phyloP scores from a whole-genome alignment of 192 early-diverging fungal species.

The Rhizophagus clarus region DNA sequence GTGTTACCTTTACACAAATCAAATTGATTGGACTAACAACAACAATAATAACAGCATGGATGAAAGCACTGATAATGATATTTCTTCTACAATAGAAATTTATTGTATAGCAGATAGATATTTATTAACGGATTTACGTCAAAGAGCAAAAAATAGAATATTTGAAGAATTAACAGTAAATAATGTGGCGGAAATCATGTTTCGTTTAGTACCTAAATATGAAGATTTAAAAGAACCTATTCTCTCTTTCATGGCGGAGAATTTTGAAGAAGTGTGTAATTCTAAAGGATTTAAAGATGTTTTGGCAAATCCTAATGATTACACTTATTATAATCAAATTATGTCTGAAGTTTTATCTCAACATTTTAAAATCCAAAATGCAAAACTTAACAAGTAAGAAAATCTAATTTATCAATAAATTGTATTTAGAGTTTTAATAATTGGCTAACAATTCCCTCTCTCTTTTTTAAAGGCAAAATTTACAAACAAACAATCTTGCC shows the following conservation, averaged over 20 bases:
- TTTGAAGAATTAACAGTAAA: slow-evolving; percentile 24
- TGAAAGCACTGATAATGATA: neutral
- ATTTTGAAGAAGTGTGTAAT: slow-evolving; percentile 12
- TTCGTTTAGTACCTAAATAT: slow-evolving; percentile 9
- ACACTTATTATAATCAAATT: neutral
- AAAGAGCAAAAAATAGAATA: slow-evolving; percentile 19
- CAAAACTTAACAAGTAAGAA: neutral
- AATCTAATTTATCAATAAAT: neutral
- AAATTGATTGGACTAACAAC: slow-evolving; percentile 22
- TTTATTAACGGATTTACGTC: slow-evolving; percentile 16
- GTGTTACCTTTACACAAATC: slow-evolving; percentile 25
- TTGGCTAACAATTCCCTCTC: neutral
- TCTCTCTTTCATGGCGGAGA: neutral
- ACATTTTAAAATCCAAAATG: neutral
- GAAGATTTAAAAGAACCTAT: slow-evolving; percentile 21
- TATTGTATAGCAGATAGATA: slow-evolving; percentile 26
- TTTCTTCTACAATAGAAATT: slow-evolving; percentile 10
- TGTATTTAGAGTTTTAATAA: too few relatives aligned
- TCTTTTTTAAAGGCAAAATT: neutral
- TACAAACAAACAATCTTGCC: neutral
- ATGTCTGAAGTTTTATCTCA: slow-evolving; percentile 9
- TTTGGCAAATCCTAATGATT: neutral
- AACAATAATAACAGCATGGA: neutral
- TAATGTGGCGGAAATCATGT: slow-evolving; percentile 22
- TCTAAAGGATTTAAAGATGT: slow-evolving; percentile 17